phyloP scores from a whole-genome alignment of 306 rosid species.

The Clitoria ternatea region DNA sequence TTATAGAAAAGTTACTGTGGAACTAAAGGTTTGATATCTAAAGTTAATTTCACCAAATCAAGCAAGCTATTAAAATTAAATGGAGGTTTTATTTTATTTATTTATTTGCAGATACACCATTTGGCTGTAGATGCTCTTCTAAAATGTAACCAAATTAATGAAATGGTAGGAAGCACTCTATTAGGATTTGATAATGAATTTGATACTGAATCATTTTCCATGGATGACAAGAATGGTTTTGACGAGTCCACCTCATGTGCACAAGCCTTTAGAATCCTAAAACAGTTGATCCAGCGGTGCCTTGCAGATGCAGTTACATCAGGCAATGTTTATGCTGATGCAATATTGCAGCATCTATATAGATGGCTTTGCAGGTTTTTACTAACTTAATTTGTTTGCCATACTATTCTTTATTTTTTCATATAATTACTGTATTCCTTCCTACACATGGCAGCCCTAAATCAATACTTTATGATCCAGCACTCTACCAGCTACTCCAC shows the following conservation, averaged over 20 bases:
- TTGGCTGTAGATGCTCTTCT: slow-evolving; percentile 85
- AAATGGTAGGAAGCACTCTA: slow-evolving; percentile 96
- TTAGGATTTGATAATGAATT: slow-evolving; percentile 71
- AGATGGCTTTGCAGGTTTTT: slow-evolving; percentile 98
- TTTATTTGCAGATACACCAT: slow-evolving; percentile 60
- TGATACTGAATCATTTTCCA: slow-evolving; percentile 48
- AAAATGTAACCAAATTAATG: slow-evolving; percentile 86
- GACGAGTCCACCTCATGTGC: slow-evolving; percentile 84
- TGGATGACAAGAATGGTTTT: slow-evolving; percentile 49
- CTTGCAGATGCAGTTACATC: slow-evolving; percentile 84
- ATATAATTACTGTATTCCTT: slow-evolving; percentile 25
- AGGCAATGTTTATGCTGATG: slow-evolving; percentile 86
- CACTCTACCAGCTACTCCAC: slow-evolving; percentile 81
- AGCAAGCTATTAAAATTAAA: not conserved
- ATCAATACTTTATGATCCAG: slow-evolving; percentile 87
- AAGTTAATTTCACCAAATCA: slow-evolving; percentile 12
- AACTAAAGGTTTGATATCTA: slow-evolving; percentile 61
- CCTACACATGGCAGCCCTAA: slow-evolving; percentile 56
- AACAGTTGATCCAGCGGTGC: slow-evolving; percentile 83
- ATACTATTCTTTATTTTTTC: slow-evolving; percentile 18
- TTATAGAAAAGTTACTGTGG: slow-evolving; percentile 79
- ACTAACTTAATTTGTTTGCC: not conserved
- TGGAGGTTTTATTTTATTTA: not conserved
- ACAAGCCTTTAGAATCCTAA: slow-evolving; percentile 75
- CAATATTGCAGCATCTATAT: slow-evolving; percentile 77